These are phyloP conservation scores for Drechslera avenae DNA, from an alignment of 2,329 filamentous ascomycete genomes.

Conservation along the genomic window DNA sequence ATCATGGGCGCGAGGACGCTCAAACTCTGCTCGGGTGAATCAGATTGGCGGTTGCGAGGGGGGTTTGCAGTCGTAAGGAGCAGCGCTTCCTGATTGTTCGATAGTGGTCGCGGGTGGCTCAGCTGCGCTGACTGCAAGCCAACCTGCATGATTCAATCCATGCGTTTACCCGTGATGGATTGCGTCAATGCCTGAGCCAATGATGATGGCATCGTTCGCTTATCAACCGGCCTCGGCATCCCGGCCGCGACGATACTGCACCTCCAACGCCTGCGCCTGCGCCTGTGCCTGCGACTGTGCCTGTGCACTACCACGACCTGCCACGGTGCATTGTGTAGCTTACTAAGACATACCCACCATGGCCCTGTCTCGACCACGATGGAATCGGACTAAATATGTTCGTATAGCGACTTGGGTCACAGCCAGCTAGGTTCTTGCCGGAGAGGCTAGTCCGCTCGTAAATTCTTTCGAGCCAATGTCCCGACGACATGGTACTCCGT, in stretches of 20 bases:
- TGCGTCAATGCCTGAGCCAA: slow-evolving; percentile 21
- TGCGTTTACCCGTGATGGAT: slow-evolving; percentile 5
- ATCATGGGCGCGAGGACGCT: slow-evolving; percentile 1
- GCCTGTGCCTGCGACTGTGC: no score
- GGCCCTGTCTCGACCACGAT: no score
- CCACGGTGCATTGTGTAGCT: no score
- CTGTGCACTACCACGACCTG: no score
- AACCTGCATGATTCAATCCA: neutral
- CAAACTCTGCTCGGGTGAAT: neutral
- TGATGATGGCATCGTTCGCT: slow-evolving; percentile 25
- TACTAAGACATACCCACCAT: no score
- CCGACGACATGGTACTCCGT: no score
- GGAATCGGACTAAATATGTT: no score
- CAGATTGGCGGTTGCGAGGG: neutral
- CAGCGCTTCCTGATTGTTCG: neutral
- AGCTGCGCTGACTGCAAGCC: slow-evolving; percentile 1
- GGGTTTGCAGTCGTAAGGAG: neutral
- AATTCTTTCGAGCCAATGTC: no score
- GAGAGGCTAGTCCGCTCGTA: no score
- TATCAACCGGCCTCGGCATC: slow-evolving; percentile 20
- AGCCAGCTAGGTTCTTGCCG: no score
- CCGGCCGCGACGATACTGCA: slow-evolving; percentile 17
- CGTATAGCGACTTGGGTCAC: no score
- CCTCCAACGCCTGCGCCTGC: slow-evolving; percentile 1
- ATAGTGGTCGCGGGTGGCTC: neutral